Base-by-base conservation (phyloP, 805 yeast species). In the Candida insectalens region DNA sequence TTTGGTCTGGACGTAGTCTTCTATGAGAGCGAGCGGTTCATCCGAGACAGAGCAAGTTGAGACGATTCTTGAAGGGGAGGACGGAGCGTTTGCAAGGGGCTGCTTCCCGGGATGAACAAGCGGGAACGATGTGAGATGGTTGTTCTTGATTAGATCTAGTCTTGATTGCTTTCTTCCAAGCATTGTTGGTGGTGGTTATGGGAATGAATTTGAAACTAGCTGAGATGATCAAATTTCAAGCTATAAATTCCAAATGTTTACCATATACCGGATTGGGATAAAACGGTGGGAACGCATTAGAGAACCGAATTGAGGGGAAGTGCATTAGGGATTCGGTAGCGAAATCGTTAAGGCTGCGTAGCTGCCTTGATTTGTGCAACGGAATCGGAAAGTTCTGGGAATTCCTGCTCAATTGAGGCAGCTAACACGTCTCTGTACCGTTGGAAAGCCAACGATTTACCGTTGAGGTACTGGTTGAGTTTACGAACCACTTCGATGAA, bases 401-500 rank as follows among this genome's bases (percentile, higher is more conserved):
- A 89, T 46, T 83, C 94, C 29, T 70, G 71, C 29, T 60, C 66
- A 30, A 92, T 70, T 50, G 83, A 78, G 14, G 66, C 73, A 0
- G 85, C 84, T 40, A 92, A 57, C 0, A 71, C 66, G 39, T 77
- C 74, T 45, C 83, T 63, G 42, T 88, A 67, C 36, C 71, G 39
- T 14, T 37, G 42, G 21, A 51, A 50, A 3, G 87, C 95, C 28
- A 61, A 49, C 71, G 83, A 74, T 54, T 84, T 84, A 4, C 96
- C 97, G 49, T 85, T 72, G 35, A 92, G 65, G 43, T 79, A 75
- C 49, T 94, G 96, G 50, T 92, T 92, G 29, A 87, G 77, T 46
- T 84, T 78, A 26, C 87, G 77, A n/a, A 92, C 81, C 23, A 89
- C 83, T 53, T 92, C 98, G 12, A 89, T 84, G 59, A 92, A 92